Percentiles rank a stretch among this genome's conserved stretches.
These are phyloP conservation scores for Septoria petroselini DNA, from an alignment of 2,329 filamentous ascomycete genomes.

Conservation along the genomic window DNA sequence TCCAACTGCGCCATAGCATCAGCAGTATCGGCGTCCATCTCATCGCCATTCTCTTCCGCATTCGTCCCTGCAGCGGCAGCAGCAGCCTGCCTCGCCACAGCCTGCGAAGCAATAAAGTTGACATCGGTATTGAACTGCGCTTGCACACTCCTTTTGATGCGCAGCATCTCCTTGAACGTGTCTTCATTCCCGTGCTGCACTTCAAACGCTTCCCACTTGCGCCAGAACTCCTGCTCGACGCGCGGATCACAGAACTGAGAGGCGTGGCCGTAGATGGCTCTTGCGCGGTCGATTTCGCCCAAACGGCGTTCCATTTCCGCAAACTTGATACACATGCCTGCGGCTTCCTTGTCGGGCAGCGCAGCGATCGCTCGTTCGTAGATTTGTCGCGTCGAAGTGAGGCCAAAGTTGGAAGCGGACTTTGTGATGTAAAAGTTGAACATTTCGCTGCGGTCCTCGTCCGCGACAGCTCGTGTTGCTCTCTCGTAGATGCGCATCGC, in stretches of 20 bases:
- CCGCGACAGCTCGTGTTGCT: slow-evolving; percentile 87
- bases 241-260: slow-evolving; percentile 96
- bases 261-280: slow-evolving; percentile 93
- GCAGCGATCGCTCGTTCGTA: slow-evolving; percentile 94
- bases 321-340: slow-evolving; percentile 98
- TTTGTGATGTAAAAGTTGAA: slow-evolving; percentile 99
- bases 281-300: slow-evolving; percentile 89
- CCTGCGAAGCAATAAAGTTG: slow-evolving; percentile 96
- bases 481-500: slow-evolving; percentile 99
- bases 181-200: slow-evolving; percentile 98
- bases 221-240: slow-evolving; percentile 87
- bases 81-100: slow-evolving; percentile 69
- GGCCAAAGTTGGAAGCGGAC: slow-evolving; percentile 93
- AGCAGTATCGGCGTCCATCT: slow-evolving; percentile 50
- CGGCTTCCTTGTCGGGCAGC: slow-evolving; percentile 88
- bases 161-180: slow-evolving; percentile 98
- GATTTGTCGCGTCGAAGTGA: slow-evolving; percentile 89
- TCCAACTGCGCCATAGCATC: slow-evolving; percentile 91
- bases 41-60: slow-evolving; percentile 45
- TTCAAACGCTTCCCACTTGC: slow-evolving; percentile 95
- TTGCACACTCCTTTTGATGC: slow-evolving; percentile 95
- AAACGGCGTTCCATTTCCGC: slow-evolving; percentile 92
- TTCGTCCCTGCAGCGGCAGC: slow-evolving; percentile 41
- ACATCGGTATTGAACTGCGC: slow-evolving; percentile 99
- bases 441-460: slow-evolving; percentile 94